A percentile compares a stretch with the other conserved stretches of the same genome.
These are phyloP conservation scores for Dissophora globulifera DNA, from an alignment of 192 early-diverging fungal genomes.

Conservation along the genomic window DNA sequence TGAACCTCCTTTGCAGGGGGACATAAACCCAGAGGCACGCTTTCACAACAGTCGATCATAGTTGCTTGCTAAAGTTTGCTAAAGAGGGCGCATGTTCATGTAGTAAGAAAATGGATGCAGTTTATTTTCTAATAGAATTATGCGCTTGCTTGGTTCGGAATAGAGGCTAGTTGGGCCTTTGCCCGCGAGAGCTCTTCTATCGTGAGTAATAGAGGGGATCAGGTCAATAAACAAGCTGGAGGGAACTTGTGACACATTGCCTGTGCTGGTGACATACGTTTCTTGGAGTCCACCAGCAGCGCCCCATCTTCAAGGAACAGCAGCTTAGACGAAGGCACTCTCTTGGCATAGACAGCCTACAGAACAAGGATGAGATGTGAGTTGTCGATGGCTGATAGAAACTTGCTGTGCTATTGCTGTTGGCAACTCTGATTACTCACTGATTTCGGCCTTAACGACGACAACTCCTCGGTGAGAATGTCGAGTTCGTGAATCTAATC, in stretches of 20 bases:
- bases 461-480: slow-evolving; percentile 43
- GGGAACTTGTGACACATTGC: too few species aligned
- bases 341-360: slow-evolving; percentile 31
- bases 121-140: too few species aligned
- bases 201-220: neutral
- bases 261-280: slow-evolving; percentile 10
- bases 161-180: slow-evolving; percentile 14
- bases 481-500: slow-evolving; percentile 46
- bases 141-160: slow-evolving; percentile 6
- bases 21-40: too few species aligned
- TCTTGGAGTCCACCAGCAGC: slow-evolving; percentile 7
- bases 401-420: neutral
- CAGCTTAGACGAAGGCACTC: slow-evolving; percentile 39
- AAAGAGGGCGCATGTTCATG: too few species aligned
- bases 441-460: slow-evolving; percentile 24
- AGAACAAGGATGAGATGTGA: neutral
- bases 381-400: too few species aligned
- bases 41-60: too few species aligned
- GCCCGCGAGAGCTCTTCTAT: slow-evolving; percentile 22
- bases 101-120: too few species aligned
- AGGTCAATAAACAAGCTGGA: too few species aligned
- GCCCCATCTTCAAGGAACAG: slow-evolving; percentile 30
- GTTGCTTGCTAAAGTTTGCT: too few species aligned
- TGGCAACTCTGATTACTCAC: neutral
- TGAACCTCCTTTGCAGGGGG: too few species aligned